Conservation (phyloP, 495 filamentous ascomycete genomes). For the Aspergillus campestris region DNA sequence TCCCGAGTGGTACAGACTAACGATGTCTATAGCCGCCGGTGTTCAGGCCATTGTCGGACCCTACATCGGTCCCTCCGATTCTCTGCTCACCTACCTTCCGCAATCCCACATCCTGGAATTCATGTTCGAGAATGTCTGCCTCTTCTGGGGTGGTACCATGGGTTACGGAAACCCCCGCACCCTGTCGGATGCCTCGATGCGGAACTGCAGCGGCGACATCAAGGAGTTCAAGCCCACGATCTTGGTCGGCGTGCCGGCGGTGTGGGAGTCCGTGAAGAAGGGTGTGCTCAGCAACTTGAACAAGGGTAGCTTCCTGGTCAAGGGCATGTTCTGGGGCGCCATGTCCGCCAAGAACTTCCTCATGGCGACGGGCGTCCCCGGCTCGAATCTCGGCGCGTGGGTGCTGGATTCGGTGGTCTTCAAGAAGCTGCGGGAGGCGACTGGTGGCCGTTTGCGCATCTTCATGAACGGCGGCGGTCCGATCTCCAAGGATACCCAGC, state of each 20-base stretch:
- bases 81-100: constrained; percentile 84
- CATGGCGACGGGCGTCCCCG: constrained; percentile 67
- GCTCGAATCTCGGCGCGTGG: constrained; percentile 49
- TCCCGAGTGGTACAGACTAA: neutral
- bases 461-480: constrained; percentile 85
- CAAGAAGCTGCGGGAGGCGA: constrained; percentile 87
- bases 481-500: constrained; percentile 76
- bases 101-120: constrained; percentile 95
- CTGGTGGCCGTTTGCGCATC: constrained; percentile 70
- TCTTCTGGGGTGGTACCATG: constrained; percentile 96
- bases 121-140: constrained; percentile 86
- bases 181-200: constrained; percentile 79
- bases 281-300: constrained; percentile 84
- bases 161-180: constrained; percentile 95
- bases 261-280: constrained; percentile 98
- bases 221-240: constrained; percentile 87
- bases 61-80: constrained; percentile 80
- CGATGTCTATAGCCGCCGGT: constrained; percentile 61
- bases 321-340: constrained; percentile 88
- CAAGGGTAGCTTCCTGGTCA: constrained; percentile 60
- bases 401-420: constrained; percentile 73
- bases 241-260: constrained; percentile 89
- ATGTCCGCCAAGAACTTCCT: constrained; percentile 77
- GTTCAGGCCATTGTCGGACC: constrained; percentile 76
- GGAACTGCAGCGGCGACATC: constrained; percentile 94